Evolutionary conservation across 169 alveolate species (phyloP).

Genomic region (Neospora caninum): DNA sequence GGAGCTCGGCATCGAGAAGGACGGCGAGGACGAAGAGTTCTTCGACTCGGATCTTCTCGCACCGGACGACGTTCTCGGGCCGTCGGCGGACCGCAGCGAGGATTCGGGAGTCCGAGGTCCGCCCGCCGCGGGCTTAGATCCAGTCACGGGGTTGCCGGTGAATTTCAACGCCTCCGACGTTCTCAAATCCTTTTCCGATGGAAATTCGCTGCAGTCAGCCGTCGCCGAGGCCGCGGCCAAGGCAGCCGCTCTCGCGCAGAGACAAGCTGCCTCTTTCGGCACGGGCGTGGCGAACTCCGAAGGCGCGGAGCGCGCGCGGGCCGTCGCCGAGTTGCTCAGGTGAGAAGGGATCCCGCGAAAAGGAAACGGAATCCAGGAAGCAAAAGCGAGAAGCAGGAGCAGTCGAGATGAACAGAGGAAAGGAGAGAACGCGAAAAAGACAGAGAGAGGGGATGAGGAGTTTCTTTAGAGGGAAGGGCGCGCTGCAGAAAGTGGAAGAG

Average conservation of each 20-base stretch:
- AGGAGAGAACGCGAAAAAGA: neutral
- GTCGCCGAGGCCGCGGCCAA: slow-evolving; percentile 71
- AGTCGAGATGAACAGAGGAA: neutral
- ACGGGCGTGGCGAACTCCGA: slow-evolving; percentile 44
- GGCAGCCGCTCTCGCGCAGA: slow-evolving; percentile 61
- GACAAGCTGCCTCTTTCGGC: slow-evolving; percentile 47
- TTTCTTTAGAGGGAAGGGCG: neutral
- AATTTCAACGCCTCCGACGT: neutral
- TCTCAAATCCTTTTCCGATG: neutral
- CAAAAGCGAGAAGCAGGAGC: neutral
- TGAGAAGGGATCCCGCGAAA: neutral
- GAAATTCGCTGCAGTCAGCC: slow-evolving; percentile 63
- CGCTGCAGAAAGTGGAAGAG: too few relatives aligned
- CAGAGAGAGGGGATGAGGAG: neutral
- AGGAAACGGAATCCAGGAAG: neutral
- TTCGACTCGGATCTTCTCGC: slow-evolving; percentile 32
- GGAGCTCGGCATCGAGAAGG: slow-evolving; percentile 78
- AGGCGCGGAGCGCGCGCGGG: slow-evolving; percentile 61
- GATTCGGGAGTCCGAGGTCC: slow-evolving; percentile 29
- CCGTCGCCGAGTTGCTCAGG: slow-evolving; percentile 54
- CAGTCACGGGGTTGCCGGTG: neutral
- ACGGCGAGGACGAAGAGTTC: slow-evolving; percentile 52
- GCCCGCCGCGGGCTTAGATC: slow-evolving; percentile 54
- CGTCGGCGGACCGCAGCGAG: neutral
- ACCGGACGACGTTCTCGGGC: slow-evolving; percentile 4